These are phyloP conservation scores for Coniferiporia weirii DNA, from an alignment of 1,284 basidiomycete genomes.

Conservation along the genomic window DNA sequence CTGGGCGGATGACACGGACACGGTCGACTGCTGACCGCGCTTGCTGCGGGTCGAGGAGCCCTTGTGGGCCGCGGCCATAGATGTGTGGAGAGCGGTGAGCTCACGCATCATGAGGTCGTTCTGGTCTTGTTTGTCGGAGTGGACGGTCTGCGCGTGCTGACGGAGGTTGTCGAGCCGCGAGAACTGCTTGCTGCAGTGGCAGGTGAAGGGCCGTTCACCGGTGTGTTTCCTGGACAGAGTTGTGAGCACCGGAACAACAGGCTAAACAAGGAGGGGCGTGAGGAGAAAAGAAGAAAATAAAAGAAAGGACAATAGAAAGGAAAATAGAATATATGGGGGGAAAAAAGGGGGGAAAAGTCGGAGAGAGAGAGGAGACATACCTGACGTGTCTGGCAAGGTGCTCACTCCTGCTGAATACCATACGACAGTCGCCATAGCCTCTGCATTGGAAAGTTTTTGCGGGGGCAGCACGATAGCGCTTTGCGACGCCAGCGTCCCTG, in stretches of 20 bases:
- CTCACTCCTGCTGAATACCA: slow-evolving; percentile 94
- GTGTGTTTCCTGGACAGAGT: slow-evolving; percentile 79
- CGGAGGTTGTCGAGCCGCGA: slow-evolving; percentile 94
- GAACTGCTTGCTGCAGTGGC: slow-evolving; percentile 94
- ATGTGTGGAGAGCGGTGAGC: slow-evolving; percentile 80
- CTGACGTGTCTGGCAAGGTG: slow-evolving; percentile 94
- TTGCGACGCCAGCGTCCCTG: slow-evolving; percentile 33
- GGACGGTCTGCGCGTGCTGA: slow-evolving; percentile 94
- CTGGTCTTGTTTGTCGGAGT: slow-evolving; percentile 81
- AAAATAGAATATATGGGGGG: slow-evolving; percentile 17
- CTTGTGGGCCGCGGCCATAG: slow-evolving; percentile 73
- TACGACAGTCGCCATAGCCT: slow-evolving; percentile 91
- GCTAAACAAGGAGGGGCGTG: slow-evolving; percentile 19
- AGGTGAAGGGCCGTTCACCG: slow-evolving; percentile 91
- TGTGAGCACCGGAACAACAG: not conserved
- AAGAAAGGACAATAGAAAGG: slow-evolving; percentile 23
- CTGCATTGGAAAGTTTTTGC: slow-evolving; percentile 93
- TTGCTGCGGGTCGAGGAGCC: slow-evolving; percentile 40
- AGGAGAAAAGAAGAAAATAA: slow-evolving; percentile 15
- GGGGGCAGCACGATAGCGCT: slow-evolving; percentile 70
- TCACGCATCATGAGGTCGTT: slow-evolving; percentile 93
- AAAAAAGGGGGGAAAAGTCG: slow-evolving; percentile 17
- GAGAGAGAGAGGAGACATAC: slow-evolving; percentile 38
- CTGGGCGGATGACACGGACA: not conserved
- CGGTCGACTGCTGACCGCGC: slow-evolving; percentile 26